Evolutionary conservation across 2,329 filamentous ascomycete species (phyloP), one percentile per base, ranked within the genome.

Genomic region (Fusarium denticulatum): DNA sequence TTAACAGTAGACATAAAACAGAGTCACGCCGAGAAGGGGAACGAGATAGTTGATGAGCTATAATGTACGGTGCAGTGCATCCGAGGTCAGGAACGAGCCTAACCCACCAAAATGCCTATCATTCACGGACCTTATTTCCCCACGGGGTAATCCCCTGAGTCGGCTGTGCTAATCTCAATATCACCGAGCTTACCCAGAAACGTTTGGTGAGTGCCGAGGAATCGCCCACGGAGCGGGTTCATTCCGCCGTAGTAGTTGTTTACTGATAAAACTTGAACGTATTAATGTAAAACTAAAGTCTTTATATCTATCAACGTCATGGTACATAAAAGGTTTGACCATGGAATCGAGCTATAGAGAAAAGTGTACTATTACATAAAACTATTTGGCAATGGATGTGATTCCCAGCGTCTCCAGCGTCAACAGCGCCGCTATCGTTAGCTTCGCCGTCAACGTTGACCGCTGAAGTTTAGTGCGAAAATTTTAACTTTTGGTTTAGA

Each of bases 381-480:
- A 18, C n/a, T 32, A 49, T n/a, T 13, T 32, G 4, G 6, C 20
- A 32, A n/a, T n/a, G n/a, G n/a, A 49, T 10, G 7, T 2, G 20
- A 32, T 32, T 10, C 14, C 7, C 45, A 16, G 26, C 45, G 45
- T 30, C 26, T 32, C 18, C 28, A n/a, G 46, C 46, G 46, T 49
- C 46, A 49, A 32, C 28, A 9, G 20, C 28, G 46, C 7, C 22
- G 28, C 15, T 16, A 30, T 16, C 13, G 14, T 49, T 49, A 32
- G 20, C 5, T 4, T 22, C 14, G 6, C 4, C 7, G 10, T 3
- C 10, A 32, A 32, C 46, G 6, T 32, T 49, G 2, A 49, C 1
- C 14, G 22, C 28, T n/a, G n/a, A 49, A n/a, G 0, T n/a, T 32
- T 32, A 18, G 46, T 13, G 46, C 2, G 0, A 32, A 32, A 32